Base-by-base conservation (phyloP, 1,139 yeast genomes). In the Yamadazyma epiphylla region DNA sequence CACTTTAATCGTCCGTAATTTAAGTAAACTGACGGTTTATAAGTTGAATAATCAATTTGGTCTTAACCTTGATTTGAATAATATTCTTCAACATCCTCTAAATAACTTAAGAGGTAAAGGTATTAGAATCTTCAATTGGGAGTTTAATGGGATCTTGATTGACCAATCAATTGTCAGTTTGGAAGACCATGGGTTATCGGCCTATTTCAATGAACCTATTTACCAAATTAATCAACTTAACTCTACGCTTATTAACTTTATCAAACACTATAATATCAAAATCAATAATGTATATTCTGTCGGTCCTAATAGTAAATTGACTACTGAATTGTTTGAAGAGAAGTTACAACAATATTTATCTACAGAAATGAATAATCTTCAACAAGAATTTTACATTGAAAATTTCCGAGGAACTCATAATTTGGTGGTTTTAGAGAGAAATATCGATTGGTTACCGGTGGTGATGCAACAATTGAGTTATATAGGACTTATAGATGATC, bases 401-500 rank as follows among this genome's bases (percentile, higher is more conserved):
- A 55, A 54, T 30, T 48, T 70, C 8, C 52, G 53, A 19, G 70
- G 74, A 5, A 73, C 73, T 30, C 50, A 75, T 23, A 86, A 82
- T 51, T 58, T 89, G 28, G 70, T 91, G 11, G 80, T 89, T 1
- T 48, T 91, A 14, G 98, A 91, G 49, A 64, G 98, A 31, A 75
- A 78, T 34, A 53, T 80, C 20, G 98, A 91, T 56, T 69, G 76
- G 28, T 51, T 82, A 5, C 77, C 95, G 0, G 80, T 88, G 2
- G 49, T 86, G 10, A 59, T 87, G 38, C 77, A 80, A 21, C 96
- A 91, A 47, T 59, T 88, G 43, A 84, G 87, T 2, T 91, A 89
- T 50, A 70, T 76, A 21, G 98, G 98, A 0, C 62, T 91, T 10
- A 64, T 88, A 14, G 89, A 86, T 50, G 96, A 88, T 48, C 55